phyloP scores from a whole-genome alignment of 148 eudicot species.

The Rhododendron ferrugineum region DNA sequence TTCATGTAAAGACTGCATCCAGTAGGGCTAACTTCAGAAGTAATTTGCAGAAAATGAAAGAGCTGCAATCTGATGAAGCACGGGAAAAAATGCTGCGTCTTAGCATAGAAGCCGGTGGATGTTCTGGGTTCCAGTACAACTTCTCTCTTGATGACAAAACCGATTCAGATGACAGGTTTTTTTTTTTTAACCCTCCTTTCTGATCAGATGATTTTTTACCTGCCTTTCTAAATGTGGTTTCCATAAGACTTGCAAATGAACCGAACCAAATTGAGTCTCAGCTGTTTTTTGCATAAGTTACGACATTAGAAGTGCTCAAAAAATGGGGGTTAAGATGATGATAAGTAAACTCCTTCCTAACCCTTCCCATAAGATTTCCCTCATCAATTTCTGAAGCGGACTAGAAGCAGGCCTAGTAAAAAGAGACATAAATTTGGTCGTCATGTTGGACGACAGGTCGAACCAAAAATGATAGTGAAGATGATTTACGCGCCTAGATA shows the following conservation, averaged over 20 bases:
- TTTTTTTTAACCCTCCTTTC: not conserved
- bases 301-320: not conserved
- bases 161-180: constrained; percentile 72
- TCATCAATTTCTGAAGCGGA: not conserved
- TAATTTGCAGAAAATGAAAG: constrained; percentile 70
- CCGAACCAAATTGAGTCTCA: not conserved
- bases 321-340: not conserved
- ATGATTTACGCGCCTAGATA: not conserved
- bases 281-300: not conserved
- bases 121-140: constrained; percentile 95
- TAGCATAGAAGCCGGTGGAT: constrained; percentile 97
- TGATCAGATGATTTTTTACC: not conserved
- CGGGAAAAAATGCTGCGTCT: constrained; percentile 70
- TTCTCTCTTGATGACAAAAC: constrained; percentile 72
- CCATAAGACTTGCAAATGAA: not conserved
- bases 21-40: constrained; percentile 10
- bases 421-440: not conserved
- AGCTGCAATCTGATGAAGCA: constrained; percentile 68
- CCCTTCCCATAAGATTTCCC: not conserved
- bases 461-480: not conserved
- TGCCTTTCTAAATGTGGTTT: not conserved
- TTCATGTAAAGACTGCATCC: not conserved
- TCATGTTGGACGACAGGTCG: not conserved
- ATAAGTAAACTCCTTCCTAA: not conserved
- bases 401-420: not conserved